Base-by-base conservation (phyloP, 768 basidiomycete species). In the Naganishia onofrii region DNA sequence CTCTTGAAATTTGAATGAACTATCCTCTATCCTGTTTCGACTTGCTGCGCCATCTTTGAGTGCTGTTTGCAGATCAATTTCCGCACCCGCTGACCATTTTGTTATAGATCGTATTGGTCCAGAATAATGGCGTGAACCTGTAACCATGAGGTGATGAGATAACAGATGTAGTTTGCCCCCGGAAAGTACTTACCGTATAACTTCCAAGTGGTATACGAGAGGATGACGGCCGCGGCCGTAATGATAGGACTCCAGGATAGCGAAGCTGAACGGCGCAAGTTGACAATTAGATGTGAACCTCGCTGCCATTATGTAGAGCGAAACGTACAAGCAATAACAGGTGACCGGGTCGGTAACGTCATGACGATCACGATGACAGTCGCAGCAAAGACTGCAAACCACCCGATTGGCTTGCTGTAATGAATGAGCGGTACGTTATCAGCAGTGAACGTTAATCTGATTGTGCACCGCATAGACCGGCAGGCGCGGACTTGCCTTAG, bases 71-170 rank as follows among this genome's bases (percentile, higher is more conserved):
- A 82, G 74, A 68, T 82, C 81, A 32, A 82, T 78, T 64, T 81
- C 81, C 32, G 81, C 78, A 15, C 82, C 82, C n/a, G 81, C 79
- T n/a, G 81, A 76, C 81, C 81, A 82, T 63, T 78, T 78, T 0
- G 82, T 82, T 15, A 81, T 73, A 17, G 81, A 76, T 70, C 78
- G 76, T 68, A 83, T 82, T 0, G 83, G 83, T 0, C 83, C 83
- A 26, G 82, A 80, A 73, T 83, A 83, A 57, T 81, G 77, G 0
- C 67, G 65, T 68, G 71, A 67, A 46, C 67, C 74, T 60, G 74
- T 71, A 74, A 57, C 1, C n/a, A 36, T 15, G 26, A 17, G 23
- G 36, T 29, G 2, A 56, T 44, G 15, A 38, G 21, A 17, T 56
- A 13, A 19, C 8, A n/a, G 3, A 17, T 19, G 6, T 3, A 19